These are phyloP conservation scores for Myxozyma udenii DNA, from an alignment of 805 yeast species.

Conservation along the genomic window DNA sequence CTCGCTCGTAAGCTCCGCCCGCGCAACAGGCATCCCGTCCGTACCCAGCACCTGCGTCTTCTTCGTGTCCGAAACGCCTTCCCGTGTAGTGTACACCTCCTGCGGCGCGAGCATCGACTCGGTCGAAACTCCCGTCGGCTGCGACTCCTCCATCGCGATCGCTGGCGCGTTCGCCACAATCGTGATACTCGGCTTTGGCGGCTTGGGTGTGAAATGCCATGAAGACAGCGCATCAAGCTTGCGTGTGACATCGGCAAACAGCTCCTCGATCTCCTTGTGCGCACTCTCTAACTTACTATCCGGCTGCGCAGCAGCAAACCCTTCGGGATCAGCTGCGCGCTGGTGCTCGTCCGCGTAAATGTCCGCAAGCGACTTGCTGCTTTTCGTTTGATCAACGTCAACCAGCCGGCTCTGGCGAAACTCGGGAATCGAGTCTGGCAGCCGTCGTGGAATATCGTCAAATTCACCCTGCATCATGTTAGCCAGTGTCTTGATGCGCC, in stretches of 20 bases:
- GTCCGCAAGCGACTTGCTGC: slow-evolving; percentile 85
- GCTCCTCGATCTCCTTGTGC: slow-evolving; percentile 71
- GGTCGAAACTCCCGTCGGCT: slow-evolving; percentile 76
- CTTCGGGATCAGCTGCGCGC: slow-evolving; percentile 41
- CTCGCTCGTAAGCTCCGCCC: slow-evolving; percentile 76
- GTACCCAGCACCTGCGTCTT: slow-evolving; percentile 59
- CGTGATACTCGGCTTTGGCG: slow-evolving; percentile 72
- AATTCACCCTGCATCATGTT: slow-evolving; percentile 47
- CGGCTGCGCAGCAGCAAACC: slow-evolving; percentile 44
- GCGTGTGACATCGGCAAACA: slow-evolving; percentile 61
- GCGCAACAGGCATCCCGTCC: slow-evolving; percentile 76
- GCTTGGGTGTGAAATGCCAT: slow-evolving; percentile 93
- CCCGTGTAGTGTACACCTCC: slow-evolving; percentile 62
- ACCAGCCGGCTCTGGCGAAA: slow-evolving; percentile 53
- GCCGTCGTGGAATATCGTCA: slow-evolving; percentile 77
- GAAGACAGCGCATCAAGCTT: slow-evolving; percentile 86
- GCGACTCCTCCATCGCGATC: slow-evolving; percentile 92
- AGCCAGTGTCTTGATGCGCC: too few species aligned
- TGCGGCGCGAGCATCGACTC: slow-evolving; percentile 88
- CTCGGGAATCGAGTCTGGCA: slow-evolving; percentile 62
- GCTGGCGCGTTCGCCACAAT: slow-evolving; percentile 81
- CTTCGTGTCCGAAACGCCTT: slow-evolving; percentile 36
- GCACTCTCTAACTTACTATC: slow-evolving; percentile 65
- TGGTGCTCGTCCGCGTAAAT: slow-evolving; percentile 79
- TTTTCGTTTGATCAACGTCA: slow-evolving; percentile 79